Base-by-base conservation (phyloP, 306 rosid genomes). In the Trifolium dubium region DNA sequence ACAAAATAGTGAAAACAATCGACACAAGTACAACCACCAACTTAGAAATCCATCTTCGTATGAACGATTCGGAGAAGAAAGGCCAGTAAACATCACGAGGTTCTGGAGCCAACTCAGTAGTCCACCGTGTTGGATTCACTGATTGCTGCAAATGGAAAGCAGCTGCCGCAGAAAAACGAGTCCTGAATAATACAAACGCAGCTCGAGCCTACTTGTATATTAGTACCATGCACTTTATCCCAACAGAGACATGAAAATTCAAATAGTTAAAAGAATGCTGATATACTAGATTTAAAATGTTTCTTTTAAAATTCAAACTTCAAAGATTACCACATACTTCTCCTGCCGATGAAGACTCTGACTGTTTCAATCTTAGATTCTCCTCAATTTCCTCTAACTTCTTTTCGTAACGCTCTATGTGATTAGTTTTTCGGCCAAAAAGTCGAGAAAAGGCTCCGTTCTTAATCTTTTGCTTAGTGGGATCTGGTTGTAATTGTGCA, bases 71-170 rank as follows among this genome's bases (percentile, higher is more conserved):
- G 10, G 95, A 87, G 79, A 94, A 94, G 89, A 88, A 89, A 43
- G 99, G 97, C 99, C 99, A 94, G 75, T 89, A 92, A 67, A 94
- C 97, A 79, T 94, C 97, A 12, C 39, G 78, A 15, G 97, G 96
- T 81, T 87, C 97, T 31, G 99, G 99, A 83, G 99, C 99, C 68
- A 50, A 81, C 82, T 94, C 97, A 51, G 97, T 79, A 70, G 77
- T 77, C 99, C 97, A 94, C 5, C 82, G 85, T 39, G 88, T 86
- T 70, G 99, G 99, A 86, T 94, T 86, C 55, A 69, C 84, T 10
- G 99, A 92, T 77, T 86, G 97, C 77, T 78, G 89, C 77, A 94
- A 41, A 89, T 85, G 88, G 78, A 73, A 82, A 82, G 97, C 88
- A 82, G 85, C 64, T 46, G 95, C 97, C 59, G 99, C 97, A 75